Evolutionary conservation across 768 basidiomycete species (phyloP), one percentile per base, ranked within the genome.

Genomic region (Filobasidium wieringae): DNA sequence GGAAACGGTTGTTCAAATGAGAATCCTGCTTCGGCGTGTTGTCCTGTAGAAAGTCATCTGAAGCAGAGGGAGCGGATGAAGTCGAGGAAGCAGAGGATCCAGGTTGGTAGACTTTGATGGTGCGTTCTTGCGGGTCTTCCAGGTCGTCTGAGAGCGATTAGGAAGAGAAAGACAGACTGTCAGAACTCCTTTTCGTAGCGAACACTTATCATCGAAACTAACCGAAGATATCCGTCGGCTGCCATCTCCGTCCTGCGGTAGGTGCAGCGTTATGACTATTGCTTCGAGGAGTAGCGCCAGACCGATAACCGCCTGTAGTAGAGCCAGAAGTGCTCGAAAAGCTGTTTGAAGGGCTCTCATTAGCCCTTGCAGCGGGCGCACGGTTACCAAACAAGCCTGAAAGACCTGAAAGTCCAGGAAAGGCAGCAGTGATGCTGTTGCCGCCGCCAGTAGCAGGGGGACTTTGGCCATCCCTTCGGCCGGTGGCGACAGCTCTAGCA

Each of bases 161-260:
- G n/a, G n/a, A n/a, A 55, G 3, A 27, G 15, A 17, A 36, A 33
- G 0, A 12, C 19, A 19, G 11, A 40, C 22, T 15, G 37, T 40
- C 37, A 40, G 37, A 4, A 17, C 32, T 9, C 29, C 55, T 56
- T 17, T 29, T 24, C 12, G 53, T n/a, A 14, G 53, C 15, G 14
- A 22, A n/a, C 11, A 14, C n/a, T 22, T 32, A 43, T 37, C 14
- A 24, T 2, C 24, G 27, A 14, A 12, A 63, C 70, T 54, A 39
- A 73, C 70, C 72, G 45, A 63, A 71, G 2, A 64, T 52, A 33
- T 73, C 70, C 1, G 68, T 62, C 1, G 72, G 72, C 36, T 65
- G 65, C 72, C 72, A 73, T 33, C 69, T 57, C 22, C 32, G 55
- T 45, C 29, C 26, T 26, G 11, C 19, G 7, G n/a, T 12, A 12